phyloP scores from a whole-genome alignment of 768 basidiomycete genomes.

The Xerocomellus intermedius region DNA sequence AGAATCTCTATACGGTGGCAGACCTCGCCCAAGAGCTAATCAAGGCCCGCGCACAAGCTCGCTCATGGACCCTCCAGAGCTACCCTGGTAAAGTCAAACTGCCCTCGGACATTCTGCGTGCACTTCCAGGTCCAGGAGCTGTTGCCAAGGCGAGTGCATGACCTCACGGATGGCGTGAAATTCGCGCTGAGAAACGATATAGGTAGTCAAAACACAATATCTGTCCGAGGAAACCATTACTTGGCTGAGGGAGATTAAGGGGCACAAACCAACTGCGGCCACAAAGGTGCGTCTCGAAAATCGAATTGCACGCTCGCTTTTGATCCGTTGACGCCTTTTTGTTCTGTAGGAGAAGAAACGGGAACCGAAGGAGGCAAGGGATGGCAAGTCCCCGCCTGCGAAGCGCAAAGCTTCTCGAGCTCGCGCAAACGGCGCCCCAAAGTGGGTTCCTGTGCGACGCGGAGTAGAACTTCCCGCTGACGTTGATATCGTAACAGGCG shows the following conservation, averaged over 20 bases:
- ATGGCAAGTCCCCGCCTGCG: constrained; percentile 45
- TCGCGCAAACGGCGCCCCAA: constrained; percentile 26
- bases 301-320: background rate
- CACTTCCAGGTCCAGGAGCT: constrained; percentile 63
- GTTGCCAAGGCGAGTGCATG: constrained; percentile 53
- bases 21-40: constrained; percentile 91
- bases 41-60: constrained; percentile 55
- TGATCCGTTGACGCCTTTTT: constrained; percentile 2
- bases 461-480: constrained; percentile 7
- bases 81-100: constrained; percentile 80
- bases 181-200: background rate
- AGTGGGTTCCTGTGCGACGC: constrained; percentile 18
- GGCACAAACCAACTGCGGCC: constrained; percentile 32
- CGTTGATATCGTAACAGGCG: constrained; percentile 15
- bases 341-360: constrained; percentile 37
- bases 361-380: constrained; percentile 42
- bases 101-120: constrained; percentile 78
- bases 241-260: constrained; percentile 54
- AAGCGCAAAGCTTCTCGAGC: constrained; percentile 53
- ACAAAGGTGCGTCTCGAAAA: background rate
- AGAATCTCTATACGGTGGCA: constrained; percentile 87
- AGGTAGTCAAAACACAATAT: constrained; percentile 71
- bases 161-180: background rate
- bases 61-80: constrained; percentile 73
- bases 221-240: constrained; percentile 56